Percentiles rank a stretch among this genome's conserved stretches.
These are phyloP conservation scores for Mucor lusitanicus DNA, from an alignment of 371 early-diverging fungal species.

Conservation along the genomic window DNA sequence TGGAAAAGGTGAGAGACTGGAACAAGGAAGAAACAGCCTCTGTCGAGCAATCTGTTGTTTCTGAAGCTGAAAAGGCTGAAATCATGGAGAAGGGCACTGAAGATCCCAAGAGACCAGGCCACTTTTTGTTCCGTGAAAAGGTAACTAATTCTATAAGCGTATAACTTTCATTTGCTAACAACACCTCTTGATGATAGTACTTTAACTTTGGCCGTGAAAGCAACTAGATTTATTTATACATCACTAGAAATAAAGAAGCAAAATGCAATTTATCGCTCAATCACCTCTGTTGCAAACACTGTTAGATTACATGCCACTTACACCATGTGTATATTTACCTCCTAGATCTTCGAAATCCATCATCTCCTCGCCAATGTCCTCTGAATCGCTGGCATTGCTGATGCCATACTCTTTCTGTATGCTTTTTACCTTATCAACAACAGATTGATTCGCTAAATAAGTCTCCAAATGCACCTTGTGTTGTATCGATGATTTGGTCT, in stretches of 20 bases:
- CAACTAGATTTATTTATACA: neutral
- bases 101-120: conserved; percentile 43
- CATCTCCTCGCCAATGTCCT: neutral
- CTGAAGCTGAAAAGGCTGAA: conserved; percentile 17
- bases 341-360: conserved; percentile 25
- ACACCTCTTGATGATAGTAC: conserved; percentile 1
- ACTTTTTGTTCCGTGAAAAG: conserved; percentile 54
- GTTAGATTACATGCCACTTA: no score
- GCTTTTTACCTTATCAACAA: conserved; percentile 13
- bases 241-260: neutral
- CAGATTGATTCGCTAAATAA: conserved; percentile 15
- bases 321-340: conserved; percentile 6
- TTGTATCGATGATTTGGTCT: conserved; percentile 8
- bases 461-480: conserved; percentile 25
- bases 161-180: neutral
- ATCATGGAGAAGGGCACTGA: conserved; percentile 28
- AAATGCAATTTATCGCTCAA: conserved; percentile 7
- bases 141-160: conserved; percentile 6
- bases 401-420: conserved; percentile 10
- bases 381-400: neutral
- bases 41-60: conserved; percentile 12
- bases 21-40: conserved; percentile 12
- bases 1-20: conserved; percentile 78
- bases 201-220: conserved; percentile 21
- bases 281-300: conserved; percentile 4